Conservation (phyloP, 2,329 filamentous ascomycete species). For the Penicillium freii region DNA sequence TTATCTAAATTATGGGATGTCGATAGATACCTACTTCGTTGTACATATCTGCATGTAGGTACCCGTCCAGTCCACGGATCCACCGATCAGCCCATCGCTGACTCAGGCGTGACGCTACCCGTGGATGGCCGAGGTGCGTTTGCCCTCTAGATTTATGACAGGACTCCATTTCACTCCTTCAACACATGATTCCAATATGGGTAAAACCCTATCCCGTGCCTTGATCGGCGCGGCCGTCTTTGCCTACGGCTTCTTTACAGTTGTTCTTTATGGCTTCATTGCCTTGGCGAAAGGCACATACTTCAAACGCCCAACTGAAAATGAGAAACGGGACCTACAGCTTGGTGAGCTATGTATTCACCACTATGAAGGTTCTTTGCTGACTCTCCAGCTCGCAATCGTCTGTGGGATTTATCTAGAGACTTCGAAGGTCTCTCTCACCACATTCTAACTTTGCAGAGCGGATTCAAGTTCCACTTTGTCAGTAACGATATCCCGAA, state of each 20-base stretch:
- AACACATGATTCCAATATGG: conserved; percentile 20
- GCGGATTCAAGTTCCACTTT: conserved; percentile 56
- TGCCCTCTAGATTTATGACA: neutral
- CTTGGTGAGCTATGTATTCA: conserved; percentile 36
- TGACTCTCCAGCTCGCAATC: conserved; percentile 46
- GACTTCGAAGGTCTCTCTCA: conserved; percentile 50
- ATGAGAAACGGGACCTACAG: conserved; percentile 41
- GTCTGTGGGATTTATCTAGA: conserved; percentile 55
- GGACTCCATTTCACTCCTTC: neutral
- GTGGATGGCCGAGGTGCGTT: neutral
- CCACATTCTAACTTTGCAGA: conserved; percentile 50
- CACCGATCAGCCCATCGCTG: neutral
- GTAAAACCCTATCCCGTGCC: conserved; percentile 15
- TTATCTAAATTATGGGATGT: neutral
- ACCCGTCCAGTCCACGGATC: neutral
- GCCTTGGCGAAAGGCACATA: conserved; percentile 36
- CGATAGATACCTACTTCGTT: neutral
- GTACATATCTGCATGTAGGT: neutral
- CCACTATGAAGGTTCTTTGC: neutral
- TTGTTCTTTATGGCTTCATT: conserved; percentile 32
- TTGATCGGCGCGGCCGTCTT: conserved; percentile 23
- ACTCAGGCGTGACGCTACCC: conserved; percentile 3
- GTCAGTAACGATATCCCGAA: conserved; percentile 42
- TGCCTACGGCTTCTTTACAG: conserved; percentile 38
- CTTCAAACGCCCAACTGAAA: conserved; percentile 40